Evolutionary conservation across 192 early-diverging fungal genomes (phyloP).

Genomic region (Thamnidium elegans): DNA sequence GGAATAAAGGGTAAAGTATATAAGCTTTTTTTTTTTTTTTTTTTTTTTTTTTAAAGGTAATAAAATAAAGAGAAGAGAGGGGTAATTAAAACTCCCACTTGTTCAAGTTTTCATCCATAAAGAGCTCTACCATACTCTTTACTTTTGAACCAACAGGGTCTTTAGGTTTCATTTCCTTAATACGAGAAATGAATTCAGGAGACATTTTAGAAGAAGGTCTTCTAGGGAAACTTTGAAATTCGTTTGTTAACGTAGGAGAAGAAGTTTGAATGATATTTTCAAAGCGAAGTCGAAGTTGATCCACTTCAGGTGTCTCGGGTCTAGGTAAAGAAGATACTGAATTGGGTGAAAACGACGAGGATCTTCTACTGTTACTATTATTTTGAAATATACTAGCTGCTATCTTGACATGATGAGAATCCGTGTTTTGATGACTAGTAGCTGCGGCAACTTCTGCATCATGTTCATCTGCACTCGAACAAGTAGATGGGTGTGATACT

Average conservation of each 20-base stretch:
- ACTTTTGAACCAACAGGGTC: conserved; percentile 22
- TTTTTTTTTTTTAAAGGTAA: conserved; percentile 4
- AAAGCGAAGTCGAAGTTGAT: conserved; percentile 22
- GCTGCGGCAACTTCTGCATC: conserved; percentile 25
- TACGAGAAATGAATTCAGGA: conserved; percentile 15
- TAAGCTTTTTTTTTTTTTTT: neutral
- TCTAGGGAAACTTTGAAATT: neutral
- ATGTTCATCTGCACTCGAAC: conserved; percentile 18
- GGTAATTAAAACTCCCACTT: conserved; percentile 25
- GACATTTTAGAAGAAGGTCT: conserved; percentile 1
- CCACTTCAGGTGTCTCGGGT: conserved; percentile 28
- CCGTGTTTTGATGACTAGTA: neutral
- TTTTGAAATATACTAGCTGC: neutral
- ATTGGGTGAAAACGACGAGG: conserved; percentile 6
- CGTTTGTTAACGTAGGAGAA: neutral
- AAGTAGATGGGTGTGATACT: conserved; percentile 1
- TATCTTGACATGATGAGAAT: neutral
- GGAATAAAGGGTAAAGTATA: neutral
- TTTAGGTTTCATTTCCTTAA: conserved; percentile 24
- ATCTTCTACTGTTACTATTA: neutral
- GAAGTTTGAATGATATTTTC: conserved; percentile 1
- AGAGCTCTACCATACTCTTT: conserved; percentile 25
- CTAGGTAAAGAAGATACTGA: conserved; percentile 6
- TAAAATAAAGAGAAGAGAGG: conserved; percentile 5
- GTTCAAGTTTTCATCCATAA: conserved; percentile 31